phyloP scores from a whole-genome alignment of 768 basidiomycete species.

The Rhodotorula graminis region DNA sequence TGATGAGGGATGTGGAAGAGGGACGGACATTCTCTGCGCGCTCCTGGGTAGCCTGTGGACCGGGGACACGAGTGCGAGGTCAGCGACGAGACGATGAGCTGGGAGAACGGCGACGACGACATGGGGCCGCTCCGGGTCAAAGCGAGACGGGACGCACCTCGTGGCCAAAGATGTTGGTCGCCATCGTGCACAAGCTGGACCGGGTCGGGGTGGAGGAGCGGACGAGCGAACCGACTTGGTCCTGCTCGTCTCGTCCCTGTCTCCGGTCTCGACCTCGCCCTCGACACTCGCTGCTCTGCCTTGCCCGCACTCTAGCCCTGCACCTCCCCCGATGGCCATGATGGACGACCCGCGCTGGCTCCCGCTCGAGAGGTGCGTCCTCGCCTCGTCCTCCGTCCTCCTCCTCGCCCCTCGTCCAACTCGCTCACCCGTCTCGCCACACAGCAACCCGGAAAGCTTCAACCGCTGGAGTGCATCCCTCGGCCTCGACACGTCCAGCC shows the following conservation, averaged over 20 bases:
- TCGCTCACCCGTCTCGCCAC: not conserved
- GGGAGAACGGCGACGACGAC: not conserved
- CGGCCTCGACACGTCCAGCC: slow-evolving; percentile 27
- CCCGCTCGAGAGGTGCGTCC: slow-evolving; percentile 5
- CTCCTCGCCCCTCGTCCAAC: not conserved
- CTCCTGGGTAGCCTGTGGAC: slow-evolving; percentile 59
- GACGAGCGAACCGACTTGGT: too few species aligned
- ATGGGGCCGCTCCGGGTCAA: not conserved
- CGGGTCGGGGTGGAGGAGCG: too few species aligned
- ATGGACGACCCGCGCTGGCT: slow-evolving; percentile 26
- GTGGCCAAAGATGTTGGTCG: slow-evolving; percentile 64
- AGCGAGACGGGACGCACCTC: slow-evolving; percentile 17
- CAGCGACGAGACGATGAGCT: not conserved
- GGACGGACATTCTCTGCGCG: slow-evolving; percentile 63
- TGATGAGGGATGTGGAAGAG: too few species aligned
- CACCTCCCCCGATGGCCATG: not conserved
- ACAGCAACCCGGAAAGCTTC: slow-evolving; percentile 24
- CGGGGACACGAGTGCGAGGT: not conserved
- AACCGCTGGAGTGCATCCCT: slow-evolving; percentile 33
- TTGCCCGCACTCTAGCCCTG: not conserved
- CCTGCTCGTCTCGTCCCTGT: not conserved
- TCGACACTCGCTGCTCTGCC: not conserved
- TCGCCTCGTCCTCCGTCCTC: not conserved
- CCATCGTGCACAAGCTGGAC: slow-evolving; percentile 58
- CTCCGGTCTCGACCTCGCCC: not conserved